phyloP scores from a whole-genome alignment of 306 rosid species.

The Hylodesmum podocarpum region DNA sequence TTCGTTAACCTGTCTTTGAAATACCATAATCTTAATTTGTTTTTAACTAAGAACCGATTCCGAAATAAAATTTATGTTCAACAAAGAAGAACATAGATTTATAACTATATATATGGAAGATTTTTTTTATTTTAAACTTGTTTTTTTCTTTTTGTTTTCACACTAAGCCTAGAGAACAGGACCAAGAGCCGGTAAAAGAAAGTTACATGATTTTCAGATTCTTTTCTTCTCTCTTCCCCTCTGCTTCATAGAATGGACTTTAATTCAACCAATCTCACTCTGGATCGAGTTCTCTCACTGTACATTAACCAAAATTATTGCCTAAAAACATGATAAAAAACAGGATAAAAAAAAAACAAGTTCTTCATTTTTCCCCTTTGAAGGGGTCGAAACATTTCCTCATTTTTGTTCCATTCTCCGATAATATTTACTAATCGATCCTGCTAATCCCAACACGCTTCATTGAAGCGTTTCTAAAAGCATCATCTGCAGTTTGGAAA shows the following conservation, averaged over 20 bases:
- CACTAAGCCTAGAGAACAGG: conserved; percentile 28
- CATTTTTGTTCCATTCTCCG: background rate
- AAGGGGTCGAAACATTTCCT: background rate
- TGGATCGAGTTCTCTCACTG: conserved; percentile 38
- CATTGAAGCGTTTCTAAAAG: conserved; percentile 61
- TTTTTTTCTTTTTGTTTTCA: background rate
- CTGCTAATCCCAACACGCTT: conserved; percentile 68
- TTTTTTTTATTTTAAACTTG: background rate
- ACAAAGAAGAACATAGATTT: background rate
- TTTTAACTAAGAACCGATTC: background rate
- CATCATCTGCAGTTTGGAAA: conserved; percentile 44
- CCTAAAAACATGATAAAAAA: conserved; percentile 25
- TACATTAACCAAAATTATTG: conserved; percentile 78
- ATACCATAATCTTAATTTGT: background rate
- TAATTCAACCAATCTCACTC: background rate
- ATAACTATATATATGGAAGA: conserved; percentile 3
- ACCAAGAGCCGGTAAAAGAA: conserved; percentile 7
- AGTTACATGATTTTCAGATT: conserved; percentile 10
- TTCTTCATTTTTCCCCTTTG: background rate
- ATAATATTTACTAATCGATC: conserved; percentile 40
- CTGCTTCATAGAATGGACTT: conserved; percentile 26
- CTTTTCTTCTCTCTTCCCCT: background rate
- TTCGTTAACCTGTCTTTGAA: background rate
- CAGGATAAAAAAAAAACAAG: background rate
- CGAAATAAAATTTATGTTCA: background rate